Evolutionary conservation across 345 rosid genomes (phyloP), one percentile per base, ranked within the genome.

Genomic region (Balakata baccata): DNA sequence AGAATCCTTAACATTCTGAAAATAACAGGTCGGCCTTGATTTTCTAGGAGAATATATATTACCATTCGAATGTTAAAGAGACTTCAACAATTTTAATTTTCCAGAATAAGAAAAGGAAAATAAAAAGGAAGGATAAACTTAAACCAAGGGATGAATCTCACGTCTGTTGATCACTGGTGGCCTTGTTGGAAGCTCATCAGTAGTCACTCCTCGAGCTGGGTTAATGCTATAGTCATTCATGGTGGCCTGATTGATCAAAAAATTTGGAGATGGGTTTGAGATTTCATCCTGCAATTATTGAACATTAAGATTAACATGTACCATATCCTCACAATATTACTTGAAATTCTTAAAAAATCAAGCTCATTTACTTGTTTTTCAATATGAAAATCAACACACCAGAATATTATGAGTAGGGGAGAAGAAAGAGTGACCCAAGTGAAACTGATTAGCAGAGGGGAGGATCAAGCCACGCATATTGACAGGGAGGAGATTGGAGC

Each of bases 401-500:
- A 90, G 82, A 39, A 88, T 85, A 77, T 89, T 89, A 67, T 86
- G 71, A 77, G 70, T 62, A 69, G 98, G 84, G 75, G 84, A 81
- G 74, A 84, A 95, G 88, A 87, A 89, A 81, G 81, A 62, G 76
- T 89, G 96, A 37, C 90, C 87, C 22, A 86, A 82, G 64, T 92
- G 95, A 69, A 89, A 87, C 85, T 89, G 96, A 79, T 84, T 90
- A 37, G 92, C 81, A 3, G 95, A 75, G 12, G 97, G 97, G 59
- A 89, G 84, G 64, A 88, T 81, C 80, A 83, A 61, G 22, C 87
- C 84, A 41, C 94, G 85, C 92, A 88, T 93, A 87, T 88, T 91
- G 69, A 91, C 99, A 10, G 98, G 89, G 54, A 96, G 87, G 54
- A 96, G 96, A 78, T 89, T 93, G 80, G 91, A 83, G 84, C 99